These are phyloP conservation scores for Chloranthus sessilifolius DNA, from an alignment of 164 flowering plant genomes.

Conservation along the genomic window DNA sequence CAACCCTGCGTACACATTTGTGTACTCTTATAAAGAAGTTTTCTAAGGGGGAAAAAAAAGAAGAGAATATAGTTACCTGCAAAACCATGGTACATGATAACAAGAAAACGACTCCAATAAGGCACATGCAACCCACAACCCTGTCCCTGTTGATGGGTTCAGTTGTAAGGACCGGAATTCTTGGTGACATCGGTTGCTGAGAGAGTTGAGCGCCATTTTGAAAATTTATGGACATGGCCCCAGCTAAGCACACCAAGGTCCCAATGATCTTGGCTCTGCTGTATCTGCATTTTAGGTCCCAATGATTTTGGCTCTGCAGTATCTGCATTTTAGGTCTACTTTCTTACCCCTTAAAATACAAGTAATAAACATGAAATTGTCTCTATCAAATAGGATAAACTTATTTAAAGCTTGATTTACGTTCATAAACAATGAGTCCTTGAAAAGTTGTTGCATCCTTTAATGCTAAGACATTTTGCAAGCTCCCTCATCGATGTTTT, in stretches of 20 bases:
- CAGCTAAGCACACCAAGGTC: constrained; percentile 65
- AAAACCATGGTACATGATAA: constrained; percentile 53
- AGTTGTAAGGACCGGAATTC: not conserved
- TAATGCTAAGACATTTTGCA: too few relatives aligned
- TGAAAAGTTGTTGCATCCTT: too few relatives aligned
- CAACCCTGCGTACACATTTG: too few relatives aligned
- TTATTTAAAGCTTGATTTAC: too few relatives aligned
- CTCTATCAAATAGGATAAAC: not conserved
- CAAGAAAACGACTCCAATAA: constrained; percentile 50
- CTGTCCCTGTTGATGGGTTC: constrained; percentile 29
- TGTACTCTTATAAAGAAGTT: too few relatives aligned
- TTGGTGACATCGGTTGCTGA: not conserved
- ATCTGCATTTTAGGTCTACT: constrained; percentile 44
- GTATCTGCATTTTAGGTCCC: constrained; percentile 65
- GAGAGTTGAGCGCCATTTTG: constrained; percentile 29
- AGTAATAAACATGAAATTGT: constrained; percentile 25
- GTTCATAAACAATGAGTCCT: too few relatives aligned
- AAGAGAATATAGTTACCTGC: constrained; percentile 46
- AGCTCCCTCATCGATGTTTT: too few relatives aligned
- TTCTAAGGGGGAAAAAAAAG: too few relatives aligned
- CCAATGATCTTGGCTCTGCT: constrained; percentile 71
- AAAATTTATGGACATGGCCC: constrained; percentile 68
- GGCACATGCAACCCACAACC: constrained; percentile 56
- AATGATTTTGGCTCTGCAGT: constrained; percentile 61
- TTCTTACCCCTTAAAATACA: too few relatives aligned